Conservation (phyloP, 768 basidiomycete species). For the Tulasnella sp. region DNA sequence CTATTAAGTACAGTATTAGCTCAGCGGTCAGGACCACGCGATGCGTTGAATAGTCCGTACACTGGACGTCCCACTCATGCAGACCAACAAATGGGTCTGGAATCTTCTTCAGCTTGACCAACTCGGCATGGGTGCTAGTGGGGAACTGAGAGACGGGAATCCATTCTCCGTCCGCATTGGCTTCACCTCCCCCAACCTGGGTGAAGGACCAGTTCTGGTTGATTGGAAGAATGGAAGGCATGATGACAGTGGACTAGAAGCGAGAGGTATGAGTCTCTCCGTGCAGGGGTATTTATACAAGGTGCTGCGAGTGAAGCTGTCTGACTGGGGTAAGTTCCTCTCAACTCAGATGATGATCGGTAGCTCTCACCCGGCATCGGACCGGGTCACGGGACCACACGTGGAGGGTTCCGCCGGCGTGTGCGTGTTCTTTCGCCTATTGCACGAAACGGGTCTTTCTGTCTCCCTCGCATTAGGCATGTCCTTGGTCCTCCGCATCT, state of each 20-base stretch:
- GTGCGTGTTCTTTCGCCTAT: too few relatives aligned
- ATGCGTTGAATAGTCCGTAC: slow-evolving; percentile 49
- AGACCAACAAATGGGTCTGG: slow-evolving; percentile 74
- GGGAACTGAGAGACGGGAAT: slow-evolving; percentile 66
- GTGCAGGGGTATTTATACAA: slow-evolving; percentile 1
- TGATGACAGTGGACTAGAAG: not conserved
- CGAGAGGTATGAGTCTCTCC: not conserved
- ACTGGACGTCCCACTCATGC: slow-evolving; percentile 90
- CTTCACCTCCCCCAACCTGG: slow-evolving; percentile 63
- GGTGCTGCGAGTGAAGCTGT: not conserved
- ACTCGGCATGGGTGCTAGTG: slow-evolving; percentile 85
- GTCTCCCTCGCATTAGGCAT: too few relatives aligned
- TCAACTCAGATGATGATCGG: not conserved
- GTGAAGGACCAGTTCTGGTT: slow-evolving; percentile 66
- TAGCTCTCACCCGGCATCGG: not conserved
- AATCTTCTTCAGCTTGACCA: slow-evolving; percentile 71
- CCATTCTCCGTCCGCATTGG: slow-evolving; percentile 69
- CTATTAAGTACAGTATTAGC: slow-evolving; percentile 47
- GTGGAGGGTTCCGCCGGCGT: not conserved
- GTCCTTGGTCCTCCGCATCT: not conserved
- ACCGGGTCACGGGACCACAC: slow-evolving; percentile 17
- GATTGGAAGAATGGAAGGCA: slow-evolving; percentile 42
- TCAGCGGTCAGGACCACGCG: not conserved
- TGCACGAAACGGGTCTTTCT: too few relatives aligned
- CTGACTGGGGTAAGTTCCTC: not conserved